Evolutionary conservation across 768 basidiomycete genomes (phyloP).

Genomic region (Phylloporus arenicola): DNA sequence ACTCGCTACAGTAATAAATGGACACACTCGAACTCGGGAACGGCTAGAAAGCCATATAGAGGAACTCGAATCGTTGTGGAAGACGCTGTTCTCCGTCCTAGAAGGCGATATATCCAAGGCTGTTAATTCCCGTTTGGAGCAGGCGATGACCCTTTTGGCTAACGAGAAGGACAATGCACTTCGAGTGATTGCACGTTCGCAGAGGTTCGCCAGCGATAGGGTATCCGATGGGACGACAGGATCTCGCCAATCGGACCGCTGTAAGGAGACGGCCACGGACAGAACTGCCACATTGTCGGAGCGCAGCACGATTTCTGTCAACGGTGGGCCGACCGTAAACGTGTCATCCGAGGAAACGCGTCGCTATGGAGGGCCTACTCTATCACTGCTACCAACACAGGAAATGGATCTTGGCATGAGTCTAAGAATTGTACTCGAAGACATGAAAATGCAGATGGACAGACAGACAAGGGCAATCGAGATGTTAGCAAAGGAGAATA

Average conservation of each 20-base stretch:
- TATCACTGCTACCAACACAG: slow-evolving; percentile 11
- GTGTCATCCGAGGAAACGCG: slow-evolving; percentile 11
- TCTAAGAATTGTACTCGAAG: slow-evolving; percentile 34
- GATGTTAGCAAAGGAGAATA: slow-evolving; percentile 42
- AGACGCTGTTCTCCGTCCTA: slow-evolving; percentile 39
- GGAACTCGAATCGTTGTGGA: slow-evolving; percentile 44
- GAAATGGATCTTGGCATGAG: slow-evolving; percentile 20
- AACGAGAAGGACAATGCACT: slow-evolving; percentile 27
- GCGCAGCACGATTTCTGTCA: slow-evolving; percentile 4
- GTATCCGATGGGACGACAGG: slow-evolving; percentile 4
- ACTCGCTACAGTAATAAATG: slow-evolving; percentile 40
- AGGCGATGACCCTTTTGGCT: slow-evolving; percentile 31
- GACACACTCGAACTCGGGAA: slow-evolving; percentile 40
- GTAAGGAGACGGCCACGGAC: slow-evolving; percentile 13
- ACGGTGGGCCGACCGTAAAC: slow-evolving; percentile 5
- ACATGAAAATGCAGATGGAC: slow-evolving; percentile 47
- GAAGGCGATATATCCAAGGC: slow-evolving; percentile 36
- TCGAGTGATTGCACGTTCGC: slow-evolving; percentile 17
- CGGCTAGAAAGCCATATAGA: slow-evolving; percentile 36
- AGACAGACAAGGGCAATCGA: slow-evolving; percentile 43
- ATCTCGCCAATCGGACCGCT: slow-evolving; percentile 8
- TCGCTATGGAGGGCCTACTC: slow-evolving; percentile 6
- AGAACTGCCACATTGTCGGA: slow-evolving; percentile 11
- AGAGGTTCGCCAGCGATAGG: slow-evolving; percentile 8
- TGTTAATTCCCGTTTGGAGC: slow-evolving; percentile 30